Conservation (phyloP, 2,329 filamentous ascomycete genomes). For the Fusarium sp. region DNA sequence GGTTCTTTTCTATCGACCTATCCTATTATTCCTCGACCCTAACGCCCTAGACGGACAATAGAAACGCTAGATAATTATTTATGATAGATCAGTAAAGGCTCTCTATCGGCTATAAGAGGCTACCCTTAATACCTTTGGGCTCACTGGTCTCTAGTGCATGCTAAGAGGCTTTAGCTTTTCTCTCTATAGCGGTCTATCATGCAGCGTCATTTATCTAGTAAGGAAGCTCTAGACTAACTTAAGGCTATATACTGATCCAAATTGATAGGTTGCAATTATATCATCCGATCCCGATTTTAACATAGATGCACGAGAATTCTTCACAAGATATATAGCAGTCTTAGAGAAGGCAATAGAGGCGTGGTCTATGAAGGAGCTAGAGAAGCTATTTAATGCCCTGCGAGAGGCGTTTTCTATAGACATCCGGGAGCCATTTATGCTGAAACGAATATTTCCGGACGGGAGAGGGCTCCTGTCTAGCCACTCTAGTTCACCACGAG, state of each 20-base stretch:
- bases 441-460: slow-evolving; percentile 89
- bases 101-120: slow-evolving; percentile 90
- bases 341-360: slow-evolving; percentile 85
- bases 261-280: slow-evolving; percentile 82
- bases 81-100: slow-evolving; percentile 85
- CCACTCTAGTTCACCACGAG: slow-evolving; percentile 72
- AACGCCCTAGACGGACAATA: slow-evolving; percentile 78
- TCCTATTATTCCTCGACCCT: slow-evolving; percentile 82
- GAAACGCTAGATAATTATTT: slow-evolving; percentile 89
- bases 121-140: slow-evolving; percentile 79
- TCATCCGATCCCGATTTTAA: slow-evolving; percentile 93
- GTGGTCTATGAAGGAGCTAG: slow-evolving; percentile 91
- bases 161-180: slow-evolving; percentile 94
- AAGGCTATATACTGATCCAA: slow-evolving; percentile 2
- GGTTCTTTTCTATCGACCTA: slow-evolving; percentile 89
- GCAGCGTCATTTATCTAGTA: slow-evolving; percentile 93
- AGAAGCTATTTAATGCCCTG: slow-evolving; percentile 88
- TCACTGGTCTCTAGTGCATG: slow-evolving; percentile 89
- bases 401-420: slow-evolving; percentile 93
- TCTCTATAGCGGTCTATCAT: slow-evolving; percentile 91
- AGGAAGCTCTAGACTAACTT: slow-evolving; percentile 49
- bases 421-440: slow-evolving; percentile 83
- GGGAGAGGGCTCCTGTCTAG: slow-evolving; percentile 80
- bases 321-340: slow-evolving; percentile 93
- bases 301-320: slow-evolving; percentile 85